Percentiles rank a stretch among this genome's conserved stretches.
These are phyloP conservation scores for Rubus parviflorus DNA, from an alignment of 306 rosid genomes.

Conservation along the genomic window DNA sequence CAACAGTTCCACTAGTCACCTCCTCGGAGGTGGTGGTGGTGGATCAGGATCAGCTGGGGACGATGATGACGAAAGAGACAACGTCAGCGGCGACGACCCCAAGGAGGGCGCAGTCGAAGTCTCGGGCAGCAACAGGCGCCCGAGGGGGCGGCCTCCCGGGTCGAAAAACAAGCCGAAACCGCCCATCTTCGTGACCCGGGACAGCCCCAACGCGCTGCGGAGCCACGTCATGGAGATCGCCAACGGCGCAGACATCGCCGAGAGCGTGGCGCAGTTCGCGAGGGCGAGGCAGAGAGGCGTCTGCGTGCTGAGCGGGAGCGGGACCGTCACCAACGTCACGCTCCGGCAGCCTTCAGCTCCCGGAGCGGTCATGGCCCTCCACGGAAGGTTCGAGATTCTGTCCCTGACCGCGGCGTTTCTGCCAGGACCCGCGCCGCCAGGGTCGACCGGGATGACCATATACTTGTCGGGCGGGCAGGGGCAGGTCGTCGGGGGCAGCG, in stretches of 20 bases:
- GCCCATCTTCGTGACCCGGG: conserved; percentile 72
- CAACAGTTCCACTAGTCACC: conserved; percentile 19
- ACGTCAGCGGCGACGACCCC: conserved; percentile 71
- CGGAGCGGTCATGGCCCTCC: conserved; percentile 59
- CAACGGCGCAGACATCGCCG: conserved; percentile 61
- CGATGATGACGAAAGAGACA: conserved; percentile 56
- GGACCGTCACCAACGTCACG: conserved; percentile 66
- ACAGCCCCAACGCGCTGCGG: conserved; percentile 80
- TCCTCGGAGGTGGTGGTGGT: not conserved
- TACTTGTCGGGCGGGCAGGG: conserved; percentile 80
- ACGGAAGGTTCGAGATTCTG: conserved; percentile 75
- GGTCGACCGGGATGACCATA: conserved; percentile 68
- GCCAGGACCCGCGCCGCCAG: conserved; percentile 66
- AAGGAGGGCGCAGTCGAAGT: conserved; percentile 64
- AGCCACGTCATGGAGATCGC: conserved; percentile 93
- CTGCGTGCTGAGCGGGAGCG: conserved; percentile 64
- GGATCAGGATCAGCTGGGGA: conserved; percentile 25
- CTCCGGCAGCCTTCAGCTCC: conserved; percentile 68
- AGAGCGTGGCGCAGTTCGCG: conserved; percentile 64
- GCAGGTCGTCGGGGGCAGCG: conserved; percentile 73
- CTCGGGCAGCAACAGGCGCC: conserved; percentile 49
- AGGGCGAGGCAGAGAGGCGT: conserved; percentile 71
- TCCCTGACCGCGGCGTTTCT: conserved; percentile 66
- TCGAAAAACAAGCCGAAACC: conserved; percentile 82
- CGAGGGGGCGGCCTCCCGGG: conserved; percentile 70